Percentiles rank a stretch among this genome's conserved stretches.
Evolutionary conservation across 495 filamentous ascomycete genomes (phyloP).

Genomic region (Trichoderma erinaceum): DNA sequence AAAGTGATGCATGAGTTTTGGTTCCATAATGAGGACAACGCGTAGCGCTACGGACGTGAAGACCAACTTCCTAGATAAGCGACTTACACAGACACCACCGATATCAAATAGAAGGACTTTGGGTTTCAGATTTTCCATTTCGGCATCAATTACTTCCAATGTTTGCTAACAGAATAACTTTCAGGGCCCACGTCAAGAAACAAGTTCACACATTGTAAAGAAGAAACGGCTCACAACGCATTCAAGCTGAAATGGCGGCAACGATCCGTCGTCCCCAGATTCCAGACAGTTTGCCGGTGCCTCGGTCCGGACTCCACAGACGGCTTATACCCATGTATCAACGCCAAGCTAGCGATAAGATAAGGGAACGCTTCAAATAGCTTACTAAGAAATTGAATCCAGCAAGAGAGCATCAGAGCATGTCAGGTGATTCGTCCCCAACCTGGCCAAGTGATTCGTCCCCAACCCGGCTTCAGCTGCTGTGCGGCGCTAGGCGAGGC

Average conservation of each 20-base stretch:
- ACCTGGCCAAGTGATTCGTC: slow-evolving; percentile 13
- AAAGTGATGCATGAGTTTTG: neutral
- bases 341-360: neutral
- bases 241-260: neutral
- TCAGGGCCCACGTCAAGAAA: neutral
- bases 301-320: neutral
- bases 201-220: neutral
- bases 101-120: slow-evolving; percentile 92
- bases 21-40: neutral
- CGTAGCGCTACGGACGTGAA: no score
- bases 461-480: slow-evolving; percentile 14
- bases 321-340: neutral
- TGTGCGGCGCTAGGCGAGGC: slow-evolving; percentile 6
- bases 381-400: neutral
- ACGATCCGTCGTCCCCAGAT: neutral
- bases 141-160: slow-evolving; percentile 26
- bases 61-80: neutral
- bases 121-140: slow-evolving; percentile 43
- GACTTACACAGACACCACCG: slow-evolving; percentile 89
- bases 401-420: neutral
- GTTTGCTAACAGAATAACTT: neutral
- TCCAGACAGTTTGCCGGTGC: neutral
- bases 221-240: neutral
- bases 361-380: neutral
- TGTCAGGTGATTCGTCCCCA: neutral